Conservation (phyloP, 805 yeast genomes). For the Myxozyma udenii region DNA sequence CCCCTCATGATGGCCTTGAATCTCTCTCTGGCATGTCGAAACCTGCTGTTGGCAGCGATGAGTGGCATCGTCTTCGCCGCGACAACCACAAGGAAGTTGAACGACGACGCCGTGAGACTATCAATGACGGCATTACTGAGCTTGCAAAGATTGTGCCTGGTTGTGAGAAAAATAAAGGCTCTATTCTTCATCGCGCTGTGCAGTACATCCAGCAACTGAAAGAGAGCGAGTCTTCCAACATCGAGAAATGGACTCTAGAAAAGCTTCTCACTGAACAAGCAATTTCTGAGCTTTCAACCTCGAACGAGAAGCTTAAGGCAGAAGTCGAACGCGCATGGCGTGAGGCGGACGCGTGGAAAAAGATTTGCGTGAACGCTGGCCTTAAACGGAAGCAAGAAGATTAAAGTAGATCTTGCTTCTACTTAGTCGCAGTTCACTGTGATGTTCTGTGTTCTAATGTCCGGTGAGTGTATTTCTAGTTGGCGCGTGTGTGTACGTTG, state of each 20-base stretch:
- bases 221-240: constrained; percentile 82
- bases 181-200: constrained; percentile 80
- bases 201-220: constrained; percentile 86
- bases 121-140: constrained; percentile 81
- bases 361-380: constrained; percentile 39
- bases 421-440: neutral
- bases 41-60: constrained; percentile 72
- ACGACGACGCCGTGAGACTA: constrained; percentile 83
- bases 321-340: constrained; percentile 90
- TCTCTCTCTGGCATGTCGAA: constrained; percentile 35
- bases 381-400: constrained; percentile 28
- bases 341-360: constrained; percentile 82
- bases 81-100: constrained; percentile 96
- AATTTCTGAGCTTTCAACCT: constrained; percentile 74
- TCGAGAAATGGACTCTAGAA: constrained; percentile 94
- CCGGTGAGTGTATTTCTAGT: neutral
- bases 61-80: constrained; percentile 78
- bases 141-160: constrained; percentile 76
- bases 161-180: constrained; percentile 84
- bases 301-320: constrained; percentile 81
- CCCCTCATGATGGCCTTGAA: neutral
- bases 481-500: no score
- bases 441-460: neutral
- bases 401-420: no score
- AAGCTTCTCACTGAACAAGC: constrained; percentile 90